Base-by-base conservation (phyloP, 192 early-diverging fungal species). In the Rhizoclosmatium sp. region DNA sequence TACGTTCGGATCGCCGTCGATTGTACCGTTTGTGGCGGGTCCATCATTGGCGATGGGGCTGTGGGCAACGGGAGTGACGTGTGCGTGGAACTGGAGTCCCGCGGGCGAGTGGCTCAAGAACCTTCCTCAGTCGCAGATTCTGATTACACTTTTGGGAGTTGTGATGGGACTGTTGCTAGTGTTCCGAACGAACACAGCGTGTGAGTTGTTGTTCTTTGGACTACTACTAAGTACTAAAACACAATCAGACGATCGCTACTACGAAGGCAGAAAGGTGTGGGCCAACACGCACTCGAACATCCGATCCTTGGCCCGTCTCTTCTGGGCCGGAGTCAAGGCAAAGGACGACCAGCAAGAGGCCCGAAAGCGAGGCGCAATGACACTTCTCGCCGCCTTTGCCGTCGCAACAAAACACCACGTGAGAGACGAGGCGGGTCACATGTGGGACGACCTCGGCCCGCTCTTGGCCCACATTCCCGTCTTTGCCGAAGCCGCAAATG, bases 201-300 rank as follows among this genome's bases (percentile, higher is more conserved):
- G 40, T 23, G 60, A 62, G 51, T 54, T 16, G 5, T 7, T 12
- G 9, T 54, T 54, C 51, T 54, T 54, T 16, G 51, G 16, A 54
- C 51, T 54, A 0, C 51, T 7, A 54, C 5, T 16, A 4, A 39
- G 60, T 5, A 31, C 60, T 12, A 31, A 39, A 5, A 31, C 60
- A 56, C 31, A 31, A 31, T 9, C 60, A 9, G 9, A 71, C 69
- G 69, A 71, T 56, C 46, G 69, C n/a, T 71, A 54, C 69, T 71
- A 91, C 92, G 97, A 97, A 83, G 97, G 94, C 19, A 88, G 97
- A 59, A 88, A 92, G 76, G 74, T 92, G 31, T 98, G 95, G 95
- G 89, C 89, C 46, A 88, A 89, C 19, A 81, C 96, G 72, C 87
- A 88, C 45, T 86, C 90, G 23, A 84, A 88, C 39, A 86, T 93